Percentiles rank a stretch among this genome's conserved stretches.
These are phyloP conservation scores for Castanopsis chinensis DNA, from an alignment of 306 rosid species.

Conservation along the genomic window DNA sequence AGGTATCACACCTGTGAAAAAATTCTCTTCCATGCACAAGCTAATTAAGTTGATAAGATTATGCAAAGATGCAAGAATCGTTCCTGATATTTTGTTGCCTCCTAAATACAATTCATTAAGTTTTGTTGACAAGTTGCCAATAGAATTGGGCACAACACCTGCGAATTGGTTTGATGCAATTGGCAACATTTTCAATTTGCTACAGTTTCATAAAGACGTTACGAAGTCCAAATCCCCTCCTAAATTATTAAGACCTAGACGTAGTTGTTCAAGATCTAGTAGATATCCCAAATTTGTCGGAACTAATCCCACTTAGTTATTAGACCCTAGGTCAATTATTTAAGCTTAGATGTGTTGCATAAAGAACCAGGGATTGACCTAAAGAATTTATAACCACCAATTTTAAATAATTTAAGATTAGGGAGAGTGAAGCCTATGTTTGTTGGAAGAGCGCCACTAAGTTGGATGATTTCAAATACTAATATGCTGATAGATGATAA, in stretches of 20 bases:
- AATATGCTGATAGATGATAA: constrained; percentile 26
- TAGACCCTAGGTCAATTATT: neutral
- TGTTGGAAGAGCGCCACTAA: constrained; percentile 33
- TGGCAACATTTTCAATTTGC: neutral
- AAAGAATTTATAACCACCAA: neutral
- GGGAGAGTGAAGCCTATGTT: constrained; percentile 33
- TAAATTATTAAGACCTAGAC: neutral
- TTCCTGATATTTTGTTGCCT: constrained; percentile 16
- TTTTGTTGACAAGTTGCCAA: constrained; percentile 33
- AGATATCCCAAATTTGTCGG: constrained; percentile 21
- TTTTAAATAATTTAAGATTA: neutral
- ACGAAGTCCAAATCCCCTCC: constrained; percentile 35
- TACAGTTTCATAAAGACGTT: constrained; percentile 25
- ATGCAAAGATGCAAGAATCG: constrained; percentile 20
- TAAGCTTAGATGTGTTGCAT: neutral
- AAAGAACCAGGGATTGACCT: no score
- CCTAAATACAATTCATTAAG: neutral
- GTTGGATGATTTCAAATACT: neutral
- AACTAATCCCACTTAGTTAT: constrained; percentile 21
- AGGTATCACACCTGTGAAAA: constrained; percentile 26
- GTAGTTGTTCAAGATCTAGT: neutral
- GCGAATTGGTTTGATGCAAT: constrained; percentile 21
- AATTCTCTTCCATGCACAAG: neutral
- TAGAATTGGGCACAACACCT: constrained; percentile 27
- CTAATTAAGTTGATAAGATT: constrained; percentile 8